Evolutionary conservation across 202 grass and related monocot species (phyloP), one percentile per base, ranked within the genome.

Genomic region (Bolboschoenoplectus hybrid): DNA sequence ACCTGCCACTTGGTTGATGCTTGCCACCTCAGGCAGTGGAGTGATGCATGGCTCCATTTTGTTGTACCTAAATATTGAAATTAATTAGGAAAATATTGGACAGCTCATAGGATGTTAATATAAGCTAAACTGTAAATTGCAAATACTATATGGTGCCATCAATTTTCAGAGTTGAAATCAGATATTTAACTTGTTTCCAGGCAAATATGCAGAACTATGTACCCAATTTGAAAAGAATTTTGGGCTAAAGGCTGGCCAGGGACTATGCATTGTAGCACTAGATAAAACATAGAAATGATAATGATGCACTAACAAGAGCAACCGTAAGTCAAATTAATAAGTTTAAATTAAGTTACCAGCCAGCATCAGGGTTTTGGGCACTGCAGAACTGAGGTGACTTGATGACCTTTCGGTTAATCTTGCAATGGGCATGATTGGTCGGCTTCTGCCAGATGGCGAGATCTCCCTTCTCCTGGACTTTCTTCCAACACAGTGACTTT

Each of bases 391-490:
- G 90, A 0, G 89, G 91, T 3, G 89, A 92, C 38, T 90, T 91
- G 85, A 87, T 17, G 61, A 92, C 9, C 66, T 85, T 98, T 52
- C 86, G 96, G 49, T 47, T 85, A 63, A 53, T 41, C 84, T 91
- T 92, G 91, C 96, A 98, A 88, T 88, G 86, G 67, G 92, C 50
- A 50, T 98, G 96, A 6, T 98, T 95, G 69, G 89, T 88, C 46
- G 96, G 96, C 17, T 98, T 98, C 75, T 92, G 93, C 96, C 96
- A 98, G 44, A 98, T 89, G 16, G 96, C 96, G 34, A 98, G 91
- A 85, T 98, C 96, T 4, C 93, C 87, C 1, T 51, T 87, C 74
- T 94, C 93, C 63, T 89, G 89, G 45, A 96, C 66, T 84, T 98
- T 98, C 85, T 96, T 98, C 96, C 96, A 98, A 85, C 96, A 98